Base-by-base conservation (phyloP, 768 basidiomycete genomes). In the Lyophyllum decastes region DNA sequence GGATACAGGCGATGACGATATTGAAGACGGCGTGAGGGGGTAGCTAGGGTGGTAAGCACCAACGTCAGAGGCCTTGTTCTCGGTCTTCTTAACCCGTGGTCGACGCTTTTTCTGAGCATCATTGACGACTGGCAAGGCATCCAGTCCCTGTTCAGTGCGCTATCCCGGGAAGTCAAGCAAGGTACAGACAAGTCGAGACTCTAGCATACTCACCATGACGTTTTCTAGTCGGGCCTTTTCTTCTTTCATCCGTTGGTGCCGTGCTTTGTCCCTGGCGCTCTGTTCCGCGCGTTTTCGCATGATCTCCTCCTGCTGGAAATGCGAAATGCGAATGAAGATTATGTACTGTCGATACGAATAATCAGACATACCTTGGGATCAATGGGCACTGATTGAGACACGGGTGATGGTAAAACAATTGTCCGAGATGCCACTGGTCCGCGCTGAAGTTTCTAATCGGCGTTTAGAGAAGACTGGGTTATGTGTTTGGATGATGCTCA, bases 221-320 rank as follows among this genome's bases (percentile, higher is more conserved):
- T 30, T 38, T 16, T 57, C 58, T n/a, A 52, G 47, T n/a, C 52
- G 61, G 17, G 62, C 64, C 25, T 59, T 64, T 62, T 74, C 67
- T 61, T 70, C 70, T 55, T 66, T 57, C 59, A 64, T 45, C 49
- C 58, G 62, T 30, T 66, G 66, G 46, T 66, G 64, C 9, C 71
- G 68, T 22, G 68, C 73, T 61, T 73, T 75, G 62, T 75, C 74
- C 49, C 74, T 65, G 21, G 72, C 71, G 58, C 73, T 75, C 61
- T 77, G 76, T 50, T 72, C 73, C 25, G 73, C 73, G 49, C 73
- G 64, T 38, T 66, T 63, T 12, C 63, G 66, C 57, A 70, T 61
- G 27, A 55, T 60, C 24, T 51, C 63, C 50, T 68, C 70, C 45
- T 63, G 44, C 70, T 68, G 58, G n/a, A 4, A 54, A 33, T 24